These are phyloP conservation scores for Brettanomyces anomalus DNA, from an alignment of 805 yeast genomes.

Conservation along the genomic window DNA sequence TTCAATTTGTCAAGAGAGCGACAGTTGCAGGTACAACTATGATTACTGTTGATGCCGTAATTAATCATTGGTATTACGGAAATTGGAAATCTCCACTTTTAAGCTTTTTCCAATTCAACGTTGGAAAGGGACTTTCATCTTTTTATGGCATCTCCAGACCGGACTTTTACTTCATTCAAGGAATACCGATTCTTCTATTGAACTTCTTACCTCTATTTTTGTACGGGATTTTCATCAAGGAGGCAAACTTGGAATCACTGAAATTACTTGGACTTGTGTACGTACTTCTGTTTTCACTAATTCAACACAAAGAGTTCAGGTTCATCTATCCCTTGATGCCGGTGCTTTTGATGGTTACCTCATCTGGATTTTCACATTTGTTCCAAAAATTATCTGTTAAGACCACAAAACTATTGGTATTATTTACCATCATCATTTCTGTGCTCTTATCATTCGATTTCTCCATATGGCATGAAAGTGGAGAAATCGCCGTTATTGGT, in stretches of 20 bases:
- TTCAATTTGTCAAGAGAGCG: constrained; percentile 4
- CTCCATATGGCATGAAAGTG: constrained; percentile 72
- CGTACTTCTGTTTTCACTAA: constrained; percentile 46
- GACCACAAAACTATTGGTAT: constrained; percentile 5
- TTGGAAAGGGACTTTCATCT: constrained; percentile 59
- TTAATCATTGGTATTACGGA: constrained; percentile 59
- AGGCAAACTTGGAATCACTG: constrained; percentile 10
- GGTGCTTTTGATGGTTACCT: constrained; percentile 43
- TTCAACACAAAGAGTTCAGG: constrained; percentile 85
- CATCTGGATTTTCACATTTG: constrained; percentile 27
- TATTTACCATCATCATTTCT: constrained; percentile 8
- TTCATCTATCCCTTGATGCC: constrained; percentile 86
- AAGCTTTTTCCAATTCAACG: constrained; percentile 70
- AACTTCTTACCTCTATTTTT: constrained; percentile 56
- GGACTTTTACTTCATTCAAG: constrained; percentile 80
- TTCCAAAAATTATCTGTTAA: constrained; percentile 3
- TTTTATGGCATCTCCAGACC: constrained; percentile 83
- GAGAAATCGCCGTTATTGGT: constrained; percentile 63
- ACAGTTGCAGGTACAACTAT: constrained; percentile 12
- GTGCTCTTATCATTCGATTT: constrained; percentile 25
- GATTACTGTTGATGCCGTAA: constrained; percentile 27
- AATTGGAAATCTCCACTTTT: constrained; percentile 49
- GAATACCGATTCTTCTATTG: constrained; percentile 66
- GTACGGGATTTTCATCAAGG: constrained; percentile 26
- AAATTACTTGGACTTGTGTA: constrained; percentile 30